Conservation (phyloP, 768 basidiomycete genomes). For the Dioszegia hungarica region DNA sequence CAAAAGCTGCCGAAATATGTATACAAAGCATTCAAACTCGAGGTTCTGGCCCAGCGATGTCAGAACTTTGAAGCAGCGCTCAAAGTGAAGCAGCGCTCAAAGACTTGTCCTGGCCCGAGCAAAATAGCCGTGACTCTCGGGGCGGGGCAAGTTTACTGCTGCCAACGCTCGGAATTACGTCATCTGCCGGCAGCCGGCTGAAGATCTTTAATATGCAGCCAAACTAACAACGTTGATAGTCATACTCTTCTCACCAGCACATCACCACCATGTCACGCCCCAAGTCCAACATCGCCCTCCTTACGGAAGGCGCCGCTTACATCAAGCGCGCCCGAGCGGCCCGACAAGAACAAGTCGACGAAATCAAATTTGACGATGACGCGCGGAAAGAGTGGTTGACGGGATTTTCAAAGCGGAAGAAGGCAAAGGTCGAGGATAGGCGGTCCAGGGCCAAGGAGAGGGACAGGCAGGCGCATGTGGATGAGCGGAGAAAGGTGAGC, state of each 20-base stretch:
- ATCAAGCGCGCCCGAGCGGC: slow-evolving; percentile 57
- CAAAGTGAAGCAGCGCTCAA: too few relatives aligned
- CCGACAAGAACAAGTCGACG: slow-evolving; percentile 64
- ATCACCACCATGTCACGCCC: not conserved
- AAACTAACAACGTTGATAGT: too few relatives aligned
- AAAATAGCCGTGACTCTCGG: too few relatives aligned
- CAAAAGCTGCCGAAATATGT: too few relatives aligned
- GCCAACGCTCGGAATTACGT: too few relatives aligned
- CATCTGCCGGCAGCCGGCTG: too few relatives aligned
- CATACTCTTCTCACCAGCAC: not conserved
- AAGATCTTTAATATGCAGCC: not conserved
- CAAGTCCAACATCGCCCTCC: slow-evolving; percentile 43
- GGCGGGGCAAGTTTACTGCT: too few relatives aligned
- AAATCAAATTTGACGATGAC: slow-evolving; percentile 80
- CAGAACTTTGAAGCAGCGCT: too few relatives aligned
- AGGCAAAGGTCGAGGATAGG: slow-evolving; percentile 72
- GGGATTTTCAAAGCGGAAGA: slow-evolving; percentile 88
- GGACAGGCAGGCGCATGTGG: slow-evolving; percentile 69
- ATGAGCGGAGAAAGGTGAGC: slow-evolving; percentile 71
- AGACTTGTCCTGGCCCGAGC: too few relatives aligned
- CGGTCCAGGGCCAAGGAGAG: slow-evolving; percentile 68
- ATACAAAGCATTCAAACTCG: too few relatives aligned
- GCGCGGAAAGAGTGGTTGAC: slow-evolving; percentile 85
- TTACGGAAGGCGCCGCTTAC: slow-evolving; percentile 45
- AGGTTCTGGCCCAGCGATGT: too few relatives aligned